A percentile compares a stretch with the other conserved stretches of the same genome.
These are phyloP conservation scores for Corchorus olitorius DNA, from an alignment of 345 rosid genomes.

Conservation along the genomic window DNA sequence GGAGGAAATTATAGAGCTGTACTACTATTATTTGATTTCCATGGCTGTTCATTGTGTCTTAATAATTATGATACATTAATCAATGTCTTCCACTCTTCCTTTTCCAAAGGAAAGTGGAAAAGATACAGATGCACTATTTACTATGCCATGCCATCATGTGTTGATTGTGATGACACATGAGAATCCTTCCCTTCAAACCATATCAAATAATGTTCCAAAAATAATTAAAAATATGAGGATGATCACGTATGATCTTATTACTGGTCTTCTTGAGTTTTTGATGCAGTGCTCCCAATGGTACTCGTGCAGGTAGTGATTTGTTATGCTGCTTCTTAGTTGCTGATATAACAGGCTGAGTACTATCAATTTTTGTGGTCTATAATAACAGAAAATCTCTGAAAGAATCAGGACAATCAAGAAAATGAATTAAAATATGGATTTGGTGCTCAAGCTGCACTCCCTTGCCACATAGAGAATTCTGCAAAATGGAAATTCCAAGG, in stretches of 20 bases:
- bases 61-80: background rate
- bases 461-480: background rate
- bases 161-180: background rate
- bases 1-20: background rate
- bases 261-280: slow-evolving; percentile 5
- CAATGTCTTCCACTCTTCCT: background rate
- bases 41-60: background rate
- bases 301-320: background rate
- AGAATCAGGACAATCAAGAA: background rate
- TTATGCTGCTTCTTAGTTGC: background rate
- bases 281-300: background rate
- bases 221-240: background rate
- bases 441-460: background rate
- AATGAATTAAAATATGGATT: background rate
- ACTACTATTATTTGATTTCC: background rate
- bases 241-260: background rate
- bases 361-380: background rate
- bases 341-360: background rate
- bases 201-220: background rate
- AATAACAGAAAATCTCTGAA: background rate
- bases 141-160: background rate
- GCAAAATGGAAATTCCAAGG: background rate
- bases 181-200: background rate
- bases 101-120: background rate
- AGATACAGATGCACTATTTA: no score